Conservation (phyloP, 257 asterid species). For the Nicotiana noctiflora region DNA sequence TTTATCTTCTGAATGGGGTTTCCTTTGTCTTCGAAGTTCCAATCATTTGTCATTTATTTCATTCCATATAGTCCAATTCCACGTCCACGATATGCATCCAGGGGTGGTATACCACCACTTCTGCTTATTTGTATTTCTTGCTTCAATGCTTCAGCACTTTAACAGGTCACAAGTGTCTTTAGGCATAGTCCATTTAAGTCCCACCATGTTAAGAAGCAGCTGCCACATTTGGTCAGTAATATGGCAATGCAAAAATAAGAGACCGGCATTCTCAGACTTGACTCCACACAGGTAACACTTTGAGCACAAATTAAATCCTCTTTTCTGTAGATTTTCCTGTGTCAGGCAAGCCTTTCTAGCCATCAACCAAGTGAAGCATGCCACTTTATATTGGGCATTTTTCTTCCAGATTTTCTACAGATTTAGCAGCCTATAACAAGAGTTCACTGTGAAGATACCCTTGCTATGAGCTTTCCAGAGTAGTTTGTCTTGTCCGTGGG, state of each 20-base stretch:
- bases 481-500: not conserved
- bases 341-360: not conserved
- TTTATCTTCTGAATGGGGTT: not conserved
- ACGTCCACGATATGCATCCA: not conserved
- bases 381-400: not conserved
- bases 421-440: not conserved
- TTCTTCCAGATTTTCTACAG: not conserved
- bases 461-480: not conserved
- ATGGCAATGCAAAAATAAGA: not conserved
- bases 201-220: not conserved
- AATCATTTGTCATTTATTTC: not conserved
- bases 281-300: not conserved
- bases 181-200: not conserved
- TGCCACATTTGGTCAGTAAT: not conserved
- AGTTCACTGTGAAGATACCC: not conserved
- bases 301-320: not conserved
- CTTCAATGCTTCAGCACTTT: not conserved
- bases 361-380: not conserved
- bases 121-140: not conserved
- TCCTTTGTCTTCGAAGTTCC: not conserved
- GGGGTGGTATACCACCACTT: not conserved
- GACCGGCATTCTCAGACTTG: not conserved
- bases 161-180: not conserved
- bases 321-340: not conserved
- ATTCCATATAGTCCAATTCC: slow-evolving; percentile 3